phyloP scores from a whole-genome alignment of 306 rosid genomes.

The Vigna angularis region DNA sequence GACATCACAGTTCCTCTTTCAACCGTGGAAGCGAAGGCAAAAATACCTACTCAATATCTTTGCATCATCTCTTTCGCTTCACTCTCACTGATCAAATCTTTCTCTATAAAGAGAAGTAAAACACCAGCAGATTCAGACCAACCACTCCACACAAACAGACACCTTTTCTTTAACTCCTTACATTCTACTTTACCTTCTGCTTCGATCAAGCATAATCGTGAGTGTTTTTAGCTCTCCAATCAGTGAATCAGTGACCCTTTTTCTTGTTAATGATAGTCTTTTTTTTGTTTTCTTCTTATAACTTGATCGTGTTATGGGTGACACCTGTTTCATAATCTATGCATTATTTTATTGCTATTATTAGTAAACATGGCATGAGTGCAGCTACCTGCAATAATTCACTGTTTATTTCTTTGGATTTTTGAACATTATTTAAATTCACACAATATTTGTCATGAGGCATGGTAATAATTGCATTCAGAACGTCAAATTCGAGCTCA shows the following conservation, averaged over 20 bases:
- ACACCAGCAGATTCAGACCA: background rate
- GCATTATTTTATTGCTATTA: background rate
- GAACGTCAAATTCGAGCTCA: conserved; percentile 7
- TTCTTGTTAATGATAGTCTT: background rate
- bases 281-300: background rate
- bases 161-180: background rate
- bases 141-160: background rate
- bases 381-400: conserved; percentile 17
- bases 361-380: background rate
- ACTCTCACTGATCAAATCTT: background rate
- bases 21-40: conserved; percentile 43
- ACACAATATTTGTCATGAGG: background rate
- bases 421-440: background rate
- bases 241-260: background rate
- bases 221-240: background rate
- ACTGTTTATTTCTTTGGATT: background rate
- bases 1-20: background rate
- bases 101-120: background rate
- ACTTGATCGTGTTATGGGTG: background rate
- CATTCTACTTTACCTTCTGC: background rate
- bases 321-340: background rate
- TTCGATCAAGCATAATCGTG: background rate
- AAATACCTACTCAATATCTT: background rate
- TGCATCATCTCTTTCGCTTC: conserved; percentile 15
- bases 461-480: background rate